Evolutionary conservation across 106 monocot species (phyloP).

Genomic region (Dactylorhiza incarnata): DNA sequence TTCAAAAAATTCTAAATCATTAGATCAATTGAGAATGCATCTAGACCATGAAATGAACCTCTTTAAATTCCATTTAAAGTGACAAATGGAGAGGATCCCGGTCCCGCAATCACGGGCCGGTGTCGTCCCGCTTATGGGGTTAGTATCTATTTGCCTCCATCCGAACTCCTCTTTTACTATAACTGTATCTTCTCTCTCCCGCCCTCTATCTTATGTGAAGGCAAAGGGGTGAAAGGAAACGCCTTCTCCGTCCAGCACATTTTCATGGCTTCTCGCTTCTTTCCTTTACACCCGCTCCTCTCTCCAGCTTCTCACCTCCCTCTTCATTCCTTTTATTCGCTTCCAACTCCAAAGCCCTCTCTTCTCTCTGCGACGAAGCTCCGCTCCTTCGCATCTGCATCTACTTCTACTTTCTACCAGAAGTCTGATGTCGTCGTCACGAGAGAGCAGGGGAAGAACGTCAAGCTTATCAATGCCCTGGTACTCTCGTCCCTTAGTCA

Average conservation of each 20-base stretch:
- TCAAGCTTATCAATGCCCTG: conserved; percentile 46
- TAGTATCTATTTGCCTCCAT: no score
- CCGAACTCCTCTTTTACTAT: no score
- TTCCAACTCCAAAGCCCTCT: neutral
- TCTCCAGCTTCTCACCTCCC: neutral
- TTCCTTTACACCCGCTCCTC: neutral
- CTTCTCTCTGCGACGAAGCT: neutral
- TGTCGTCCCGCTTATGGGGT: no score
- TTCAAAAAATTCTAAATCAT: no score
- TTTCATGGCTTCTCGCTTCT: neutral
- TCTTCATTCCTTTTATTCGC: conserved; percentile 2
- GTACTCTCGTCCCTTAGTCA: conserved; percentile 12
- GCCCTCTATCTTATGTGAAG: no score
- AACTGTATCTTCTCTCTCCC: no score
- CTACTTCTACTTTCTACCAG: neutral
- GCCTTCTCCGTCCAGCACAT: neutral
- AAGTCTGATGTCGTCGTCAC: conserved; percentile 57
- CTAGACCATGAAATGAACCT: no score
- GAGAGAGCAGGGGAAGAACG: conserved; percentile 64
- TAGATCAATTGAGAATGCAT: no score
- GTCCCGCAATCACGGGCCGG: no score
- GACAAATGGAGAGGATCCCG: no score
- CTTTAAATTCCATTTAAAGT: no score
- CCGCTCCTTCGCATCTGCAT: conserved; percentile 8
- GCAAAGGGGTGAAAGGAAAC: neutral